Percentiles rank a stretch among this genome's conserved stretches.
phyloP scores from a whole-genome alignment of 768 basidiomycete genomes.

The Hericium alpestre region DNA sequence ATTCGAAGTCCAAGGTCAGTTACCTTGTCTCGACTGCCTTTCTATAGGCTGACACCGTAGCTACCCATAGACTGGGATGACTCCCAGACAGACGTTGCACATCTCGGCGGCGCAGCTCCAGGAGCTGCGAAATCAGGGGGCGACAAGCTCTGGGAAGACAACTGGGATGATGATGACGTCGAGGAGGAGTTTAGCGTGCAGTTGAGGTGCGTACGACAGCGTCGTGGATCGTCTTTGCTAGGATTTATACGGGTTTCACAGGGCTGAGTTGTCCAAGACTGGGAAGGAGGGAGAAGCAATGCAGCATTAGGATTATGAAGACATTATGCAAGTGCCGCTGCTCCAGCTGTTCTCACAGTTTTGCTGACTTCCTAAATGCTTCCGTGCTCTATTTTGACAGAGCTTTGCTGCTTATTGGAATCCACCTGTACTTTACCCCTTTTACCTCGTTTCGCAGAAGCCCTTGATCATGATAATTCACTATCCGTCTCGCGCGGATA shows the following conservation, averaged over 20 bases:
- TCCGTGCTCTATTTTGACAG: no score
- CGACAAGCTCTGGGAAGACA: conserved; percentile 97
- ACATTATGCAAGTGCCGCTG: no score
- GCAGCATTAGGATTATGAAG: conserved; percentile 16
- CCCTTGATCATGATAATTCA: no score
- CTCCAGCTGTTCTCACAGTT: no score
- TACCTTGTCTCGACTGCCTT: background rate
- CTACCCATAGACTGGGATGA: conserved; percentile 69
- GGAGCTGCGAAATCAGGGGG: conserved; percentile 72
- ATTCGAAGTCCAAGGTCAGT: conserved; percentile 69
- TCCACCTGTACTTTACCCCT: no score
- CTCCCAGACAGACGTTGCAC: conserved; percentile 71
- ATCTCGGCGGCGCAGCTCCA: conserved; percentile 62
- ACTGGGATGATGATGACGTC: conserved; percentile 99
- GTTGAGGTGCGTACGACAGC: conserved; percentile 58
- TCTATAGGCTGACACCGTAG: background rate
- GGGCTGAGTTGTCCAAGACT: background rate
- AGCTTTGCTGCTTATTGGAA: no score
- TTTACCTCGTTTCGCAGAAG: no score
- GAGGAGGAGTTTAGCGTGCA: conserved; percentile 96
- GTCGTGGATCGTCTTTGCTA: background rate
- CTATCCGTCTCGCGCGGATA: no score
- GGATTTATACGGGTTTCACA: no score
- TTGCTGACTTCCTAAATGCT: no score
- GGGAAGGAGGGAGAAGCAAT: conserved; percentile 12